A percentile compares a stretch with the other conserved stretches of the same genome.
phyloP scores from a whole-genome alignment of 2,329 filamentous ascomycete genomes.

The Zarea fungicola region DNA sequence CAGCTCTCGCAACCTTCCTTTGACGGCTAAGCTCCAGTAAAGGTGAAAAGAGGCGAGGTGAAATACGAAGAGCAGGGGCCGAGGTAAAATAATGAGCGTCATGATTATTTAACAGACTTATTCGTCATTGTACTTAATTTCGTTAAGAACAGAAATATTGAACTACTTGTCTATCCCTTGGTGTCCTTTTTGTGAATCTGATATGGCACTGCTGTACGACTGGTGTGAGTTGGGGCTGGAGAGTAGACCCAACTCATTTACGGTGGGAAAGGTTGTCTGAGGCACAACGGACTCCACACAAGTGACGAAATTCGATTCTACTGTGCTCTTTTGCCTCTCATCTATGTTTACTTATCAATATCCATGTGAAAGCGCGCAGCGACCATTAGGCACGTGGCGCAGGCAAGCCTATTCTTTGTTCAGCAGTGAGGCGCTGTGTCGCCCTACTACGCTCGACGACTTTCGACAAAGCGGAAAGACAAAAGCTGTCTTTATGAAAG shows the following conservation, averaged over 20 bases:
- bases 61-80: background rate
- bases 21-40: constrained; percentile 29
- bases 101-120: constrained; percentile 3
- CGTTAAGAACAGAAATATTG: background rate
- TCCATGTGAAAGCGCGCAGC: background rate
- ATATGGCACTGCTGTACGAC: too few relatives aligned
- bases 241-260: too few relatives aligned
- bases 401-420: constrained; percentile 1
- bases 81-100: constrained; percentile 7
- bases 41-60: background rate
- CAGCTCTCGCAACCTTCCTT: constrained; percentile 50
- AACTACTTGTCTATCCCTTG: background rate
- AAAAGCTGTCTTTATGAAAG: background rate
- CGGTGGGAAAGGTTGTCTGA: too few relatives aligned
- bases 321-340: background rate
- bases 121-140: constrained; percentile 10
- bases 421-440: background rate
- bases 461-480: background rate
- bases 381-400: background rate
- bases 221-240: too few relatives aligned
- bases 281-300: too few relatives aligned
- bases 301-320: too few relatives aligned
- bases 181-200: too few relatives aligned
- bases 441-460: background rate
- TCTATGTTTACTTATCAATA: background rate